Percentiles rank a stretch among this genome's conserved stretches.
phyloP scores from a whole-genome alignment of 2,329 filamentous ascomycete genomes.

The Cladosporium colombiae region DNA sequence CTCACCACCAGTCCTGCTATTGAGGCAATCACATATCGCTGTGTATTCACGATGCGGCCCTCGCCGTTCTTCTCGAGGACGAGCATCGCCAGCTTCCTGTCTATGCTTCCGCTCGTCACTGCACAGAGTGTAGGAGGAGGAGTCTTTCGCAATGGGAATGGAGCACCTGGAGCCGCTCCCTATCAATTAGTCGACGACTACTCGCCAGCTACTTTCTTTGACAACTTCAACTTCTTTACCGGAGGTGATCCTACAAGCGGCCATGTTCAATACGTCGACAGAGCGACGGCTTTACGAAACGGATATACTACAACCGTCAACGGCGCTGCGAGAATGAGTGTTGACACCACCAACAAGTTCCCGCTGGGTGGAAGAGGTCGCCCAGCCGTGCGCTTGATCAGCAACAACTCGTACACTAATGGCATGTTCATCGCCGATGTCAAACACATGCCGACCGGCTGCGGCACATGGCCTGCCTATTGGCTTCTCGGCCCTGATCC shows the following conservation, averaged over 20 bases:
- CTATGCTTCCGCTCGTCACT: slow-evolving; percentile 23
- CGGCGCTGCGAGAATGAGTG: slow-evolving; percentile 34
- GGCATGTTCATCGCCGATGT: slow-evolving; percentile 44
- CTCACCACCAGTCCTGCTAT: slow-evolving; percentile 4
- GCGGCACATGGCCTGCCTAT: slow-evolving; percentile 45
- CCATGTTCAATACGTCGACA: slow-evolving; percentile 46
- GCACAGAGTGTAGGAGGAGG: slow-evolving; percentile 34
- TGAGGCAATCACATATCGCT: slow-evolving; percentile 2
- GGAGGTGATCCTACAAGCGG: slow-evolving; percentile 36
- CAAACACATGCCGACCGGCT: slow-evolving; percentile 41
- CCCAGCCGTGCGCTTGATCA: slow-evolving; percentile 39
- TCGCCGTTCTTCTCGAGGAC: slow-evolving; percentile 31
- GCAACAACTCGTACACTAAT: slow-evolving; percentile 41
- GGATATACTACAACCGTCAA: slow-evolving; percentile 31
- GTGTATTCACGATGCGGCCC: slow-evolving; percentile 28
- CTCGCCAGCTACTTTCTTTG: slow-evolving; percentile 34
- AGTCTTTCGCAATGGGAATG: slow-evolving; percentile 30
- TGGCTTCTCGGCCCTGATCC: slow-evolving; percentile 45
- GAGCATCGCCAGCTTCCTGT: slow-evolving; percentile 24
- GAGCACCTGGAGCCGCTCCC: slow-evolving; percentile 31
- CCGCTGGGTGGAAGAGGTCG: slow-evolving; percentile 41
- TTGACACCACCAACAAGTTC: slow-evolving; percentile 43
- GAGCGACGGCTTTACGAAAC: slow-evolving; percentile 37
- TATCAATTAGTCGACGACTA: slow-evolving; percentile 39
- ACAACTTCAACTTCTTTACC: slow-evolving; percentile 40